These are phyloP conservation scores for Citrus sp. DNA, from an alignment of 345 rosid species.

Conservation along the genomic window DNA sequence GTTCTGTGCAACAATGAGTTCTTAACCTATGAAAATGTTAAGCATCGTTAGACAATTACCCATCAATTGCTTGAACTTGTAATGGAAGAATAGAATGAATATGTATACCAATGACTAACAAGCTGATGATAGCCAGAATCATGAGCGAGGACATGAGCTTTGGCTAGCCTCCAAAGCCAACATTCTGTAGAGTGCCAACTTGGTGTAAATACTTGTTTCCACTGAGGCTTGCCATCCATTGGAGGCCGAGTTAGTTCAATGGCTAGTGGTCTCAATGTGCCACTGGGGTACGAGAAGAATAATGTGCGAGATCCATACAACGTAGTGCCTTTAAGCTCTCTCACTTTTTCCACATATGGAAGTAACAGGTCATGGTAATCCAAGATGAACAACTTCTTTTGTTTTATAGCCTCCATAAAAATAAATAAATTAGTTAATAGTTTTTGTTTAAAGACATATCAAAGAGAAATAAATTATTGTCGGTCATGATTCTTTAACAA, in stretches of 20 bases:
- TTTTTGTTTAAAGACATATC: no score
- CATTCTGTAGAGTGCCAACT: conserved; percentile 36
- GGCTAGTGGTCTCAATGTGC: conserved; percentile 53
- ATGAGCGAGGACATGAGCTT: conserved; percentile 64
- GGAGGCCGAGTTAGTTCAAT: conserved; percentile 75
- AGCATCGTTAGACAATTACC: not conserved
- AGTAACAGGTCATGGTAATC: conserved; percentile 62
- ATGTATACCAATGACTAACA: conserved; percentile 63
- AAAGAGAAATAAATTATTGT: not conserved
- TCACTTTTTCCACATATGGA: conserved; percentile 64
- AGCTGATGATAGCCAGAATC: conserved; percentile 75
- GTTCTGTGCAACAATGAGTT: conserved; percentile 67
- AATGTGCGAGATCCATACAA: conserved; percentile 68
- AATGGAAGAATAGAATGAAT: not conserved
- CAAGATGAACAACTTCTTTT: conserved; percentile 47
- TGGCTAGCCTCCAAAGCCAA: conserved; percentile 81
- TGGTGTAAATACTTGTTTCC: conserved; percentile 56
- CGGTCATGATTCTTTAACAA: not conserved
- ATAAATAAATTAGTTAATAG: not conserved
- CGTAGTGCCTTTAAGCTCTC: conserved; percentile 42
- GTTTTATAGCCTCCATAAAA: conserved; percentile 42
- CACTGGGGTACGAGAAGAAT: conserved; percentile 51
- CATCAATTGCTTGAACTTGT: not conserved
- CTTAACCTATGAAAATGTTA: conserved; percentile 45
- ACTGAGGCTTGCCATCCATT: conserved; percentile 49